Base-by-base conservation (phyloP, 2,329 filamentous ascomycete species). In the Hymenotorrendiella dingleyae region DNA sequence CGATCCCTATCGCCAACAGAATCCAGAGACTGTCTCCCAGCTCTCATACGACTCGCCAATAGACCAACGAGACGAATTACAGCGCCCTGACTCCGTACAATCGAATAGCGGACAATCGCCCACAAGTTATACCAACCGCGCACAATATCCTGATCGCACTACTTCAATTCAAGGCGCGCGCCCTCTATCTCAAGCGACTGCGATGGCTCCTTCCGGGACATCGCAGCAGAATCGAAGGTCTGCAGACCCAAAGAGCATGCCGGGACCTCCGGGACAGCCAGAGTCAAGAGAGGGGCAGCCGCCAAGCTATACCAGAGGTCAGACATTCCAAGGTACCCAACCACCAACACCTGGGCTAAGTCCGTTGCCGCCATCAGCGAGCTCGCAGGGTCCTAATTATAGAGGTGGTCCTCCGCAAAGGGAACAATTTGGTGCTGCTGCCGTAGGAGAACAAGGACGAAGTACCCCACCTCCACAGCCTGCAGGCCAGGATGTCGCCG, bases 1-100 rank as follows among this genome's bases (percentile, higher is more conserved):
- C 55, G 52, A 56, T 36, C 45, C 43, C 34, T 67, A 69, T 49
- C 64, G 63, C 38, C 52, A 48, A 27, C 66, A 66, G 43, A 80
- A 78, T 55, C 64, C 75, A 21, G 78, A 82, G 60, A 79, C 77
- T 4, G 62, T 78, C 27, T 82, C 78, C 6, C 77, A 81, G 60
- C 59, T 78, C 52, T 82, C 79, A 57, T 71, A 75, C 67, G 79
- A 82, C 46, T 80, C 77, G 24, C 72, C 72, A 26, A 59, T 70
- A 11, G 52, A 59, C 14, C 55, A 50, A 36, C 42, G 52, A 49
- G 27, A 40, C 12, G 54, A 58, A 29, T 55, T 58, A 12, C 56
- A 55, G 23, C 56, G 54, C 4, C 56, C 56, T n/a, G 44, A 43
- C 19, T 59, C 58, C 17, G 54, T 53, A 12, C 57, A 62, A 20